phyloP scores from a whole-genome alignment of 768 basidiomycete genomes.

The Psilocybe azurescens region DNA sequence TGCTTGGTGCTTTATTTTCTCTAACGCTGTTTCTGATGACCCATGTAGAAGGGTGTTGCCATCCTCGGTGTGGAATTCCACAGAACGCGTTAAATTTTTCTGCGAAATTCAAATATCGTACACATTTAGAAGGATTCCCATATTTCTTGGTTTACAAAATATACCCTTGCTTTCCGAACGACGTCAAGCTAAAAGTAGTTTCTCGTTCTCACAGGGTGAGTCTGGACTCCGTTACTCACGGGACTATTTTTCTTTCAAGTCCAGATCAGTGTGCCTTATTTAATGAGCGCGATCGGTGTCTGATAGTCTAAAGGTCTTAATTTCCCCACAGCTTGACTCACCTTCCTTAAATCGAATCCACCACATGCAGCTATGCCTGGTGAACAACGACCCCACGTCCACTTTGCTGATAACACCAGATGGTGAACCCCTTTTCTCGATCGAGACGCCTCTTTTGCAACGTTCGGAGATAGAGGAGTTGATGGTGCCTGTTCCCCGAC shows the following conservation, averaged over 20 bases:
- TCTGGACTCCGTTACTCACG: background rate
- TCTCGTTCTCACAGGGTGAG: background rate
- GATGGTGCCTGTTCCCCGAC: conserved; percentile 3
- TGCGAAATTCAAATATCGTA: background rate
- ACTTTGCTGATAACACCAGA: conserved; percentile 40
- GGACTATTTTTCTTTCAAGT: background rate
- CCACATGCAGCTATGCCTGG: conserved; percentile 37
- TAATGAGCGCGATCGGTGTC: background rate
- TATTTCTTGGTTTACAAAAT: background rate
- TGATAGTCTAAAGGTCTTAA: background rate
- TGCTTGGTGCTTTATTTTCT: conserved; percentile 1
- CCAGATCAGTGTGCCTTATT: background rate
- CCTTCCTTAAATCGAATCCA: conserved; percentile 1
- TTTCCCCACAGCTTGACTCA: background rate
- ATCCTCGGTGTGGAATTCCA: conserved; percentile 24
- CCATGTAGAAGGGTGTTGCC: conserved; percentile 18
- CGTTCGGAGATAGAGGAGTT: conserved; percentile 1
- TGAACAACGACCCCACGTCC: conserved; percentile 43
- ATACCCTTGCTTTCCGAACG: background rate
- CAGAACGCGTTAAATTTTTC: conserved; percentile 12
- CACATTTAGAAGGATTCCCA: no score
- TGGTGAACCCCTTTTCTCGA: conserved; percentile 37
- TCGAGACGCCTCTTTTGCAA: conserved; percentile 30
- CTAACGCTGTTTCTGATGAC: background rate
- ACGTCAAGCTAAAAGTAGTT: background rate